Evolutionary conservation across 208 protist genomes (phyloP).

Genomic region (Crithidia fasciculata): DNA sequence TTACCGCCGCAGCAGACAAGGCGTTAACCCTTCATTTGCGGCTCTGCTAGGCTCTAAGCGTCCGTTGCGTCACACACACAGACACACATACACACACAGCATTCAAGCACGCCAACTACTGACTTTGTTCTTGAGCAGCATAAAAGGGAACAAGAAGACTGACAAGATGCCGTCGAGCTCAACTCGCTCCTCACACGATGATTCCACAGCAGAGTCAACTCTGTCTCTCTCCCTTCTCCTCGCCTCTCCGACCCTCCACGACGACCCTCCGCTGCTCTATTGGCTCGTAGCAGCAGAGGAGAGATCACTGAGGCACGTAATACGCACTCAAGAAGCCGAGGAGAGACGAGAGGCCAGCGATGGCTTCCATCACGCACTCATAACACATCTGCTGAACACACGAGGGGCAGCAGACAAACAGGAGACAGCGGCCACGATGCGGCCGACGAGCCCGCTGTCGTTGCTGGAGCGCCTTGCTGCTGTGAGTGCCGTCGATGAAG

Average conservation of each 20-base stretch:
- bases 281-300: constrained; percentile 18
- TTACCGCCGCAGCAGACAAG: too few species aligned
- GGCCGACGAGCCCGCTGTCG: neutral
- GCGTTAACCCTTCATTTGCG: neutral
- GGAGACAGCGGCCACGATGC: too few species aligned
- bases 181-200: neutral
- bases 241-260: neutral
- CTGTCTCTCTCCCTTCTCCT: neutral
- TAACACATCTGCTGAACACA: neutral
- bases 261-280: neutral
- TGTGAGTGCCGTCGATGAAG: neutral
- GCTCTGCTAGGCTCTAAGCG: too few species aligned
- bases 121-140: neutral
- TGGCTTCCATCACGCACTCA: neutral
- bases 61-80: too few species aligned
- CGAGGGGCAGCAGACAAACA: too few species aligned
- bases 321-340: neutral
- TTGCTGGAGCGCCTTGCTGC: neutral
- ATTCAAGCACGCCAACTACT: neutral
- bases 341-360: neutral
- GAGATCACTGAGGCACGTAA: neutral
- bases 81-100: too few species aligned
- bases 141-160: neutral
- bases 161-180: neutral
- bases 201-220: neutral